Percentiles rank a stretch among this genome's conserved stretches.
Evolutionary conservation across 352 stramenopile species (phyloP).

Genomic region (Pilasporangium apinafurcum): DNA sequence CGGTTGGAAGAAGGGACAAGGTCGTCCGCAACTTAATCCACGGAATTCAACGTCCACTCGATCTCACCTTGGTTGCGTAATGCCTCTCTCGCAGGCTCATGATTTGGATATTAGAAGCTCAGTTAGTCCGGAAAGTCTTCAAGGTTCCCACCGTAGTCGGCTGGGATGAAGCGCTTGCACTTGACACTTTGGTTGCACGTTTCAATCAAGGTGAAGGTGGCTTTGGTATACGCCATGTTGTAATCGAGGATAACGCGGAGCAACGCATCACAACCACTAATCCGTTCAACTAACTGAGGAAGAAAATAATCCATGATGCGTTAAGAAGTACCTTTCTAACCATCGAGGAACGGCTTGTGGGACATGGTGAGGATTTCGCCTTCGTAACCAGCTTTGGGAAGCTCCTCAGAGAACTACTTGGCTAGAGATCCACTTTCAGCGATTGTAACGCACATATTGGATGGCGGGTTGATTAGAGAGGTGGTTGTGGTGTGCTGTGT

Average conservation of each 20-base stretch:
- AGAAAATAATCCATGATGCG: neutral
- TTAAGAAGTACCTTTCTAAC: too few species aligned
- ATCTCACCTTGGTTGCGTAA: neutral
- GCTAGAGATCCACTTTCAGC: too few species aligned
- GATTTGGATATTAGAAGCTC: neutral
- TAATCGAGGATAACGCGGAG: neutral
- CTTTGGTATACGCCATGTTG: neutral
- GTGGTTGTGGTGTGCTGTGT: too few species aligned
- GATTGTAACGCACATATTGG: too few species aligned
- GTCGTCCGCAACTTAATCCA: neutral
- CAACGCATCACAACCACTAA: neutral
- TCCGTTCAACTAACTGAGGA: neutral
- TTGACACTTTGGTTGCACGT: neutral
- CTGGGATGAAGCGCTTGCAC: slow-evolving; percentile 1
- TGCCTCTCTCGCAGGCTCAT: neutral
- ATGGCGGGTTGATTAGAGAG: too few species aligned
- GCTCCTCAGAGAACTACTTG: too few species aligned
- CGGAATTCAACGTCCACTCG: neutral
- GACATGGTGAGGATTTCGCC: too few species aligned
- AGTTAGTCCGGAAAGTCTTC: neutral
- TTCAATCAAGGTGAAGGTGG: neutral
- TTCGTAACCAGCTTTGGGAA: too few species aligned
- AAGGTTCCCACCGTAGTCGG: slow-evolving; percentile 1
- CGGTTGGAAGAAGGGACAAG: neutral
- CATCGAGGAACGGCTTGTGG: too few species aligned